Evolutionary conservation across 345 rosid species (phyloP), one percentile per base, ranked within the genome.

Genomic region (Lumnitzera racemosa): DNA sequence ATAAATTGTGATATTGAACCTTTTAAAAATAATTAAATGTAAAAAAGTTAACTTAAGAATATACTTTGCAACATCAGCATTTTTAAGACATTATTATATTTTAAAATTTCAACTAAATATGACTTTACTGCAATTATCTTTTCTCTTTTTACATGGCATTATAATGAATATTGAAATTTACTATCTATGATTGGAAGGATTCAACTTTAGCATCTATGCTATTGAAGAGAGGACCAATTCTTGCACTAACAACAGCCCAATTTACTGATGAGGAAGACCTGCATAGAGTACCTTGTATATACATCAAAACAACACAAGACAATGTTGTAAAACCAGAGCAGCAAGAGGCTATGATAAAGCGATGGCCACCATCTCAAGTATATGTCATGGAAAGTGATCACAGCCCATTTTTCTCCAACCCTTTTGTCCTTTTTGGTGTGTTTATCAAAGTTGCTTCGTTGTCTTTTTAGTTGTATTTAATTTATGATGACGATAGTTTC

Each of bases 321-420:
- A 69, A 75, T 48, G 79, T 89, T 10, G 41, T 92, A 14, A 87
- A 76, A 67, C 85, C 81, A 16, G 80, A 81, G 65, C 98, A 92
- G 70, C 96, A 92, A 55, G 94, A 89, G 0, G 78, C 83, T 0
- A 87, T 92, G 98, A 74, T 87, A 29, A 73, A 49, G 66, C 57
- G 57, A 64, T 92, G 98, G 98, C 84, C 89, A 0, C 96, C 96
- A 31, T 67, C 58, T 2, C 66, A 82, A 61, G 87, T 73, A 5
- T 84, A 62, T 56, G 72, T 51, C 46, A 11, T 92, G 77, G 94
- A 89, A 5, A 72, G 78, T 11, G 98, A 92, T 66, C 98, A 92
- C 70, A 83, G 88, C 69, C 96, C 98, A 3, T 81, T 82, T 56
- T 92, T 92, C 75, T 89, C 96, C 23, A 61, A 81, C 57, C 86